Evolutionary conservation across 495 filamentous ascomycete species (phyloP).

Genomic region (Bacidia rubella): DNA sequence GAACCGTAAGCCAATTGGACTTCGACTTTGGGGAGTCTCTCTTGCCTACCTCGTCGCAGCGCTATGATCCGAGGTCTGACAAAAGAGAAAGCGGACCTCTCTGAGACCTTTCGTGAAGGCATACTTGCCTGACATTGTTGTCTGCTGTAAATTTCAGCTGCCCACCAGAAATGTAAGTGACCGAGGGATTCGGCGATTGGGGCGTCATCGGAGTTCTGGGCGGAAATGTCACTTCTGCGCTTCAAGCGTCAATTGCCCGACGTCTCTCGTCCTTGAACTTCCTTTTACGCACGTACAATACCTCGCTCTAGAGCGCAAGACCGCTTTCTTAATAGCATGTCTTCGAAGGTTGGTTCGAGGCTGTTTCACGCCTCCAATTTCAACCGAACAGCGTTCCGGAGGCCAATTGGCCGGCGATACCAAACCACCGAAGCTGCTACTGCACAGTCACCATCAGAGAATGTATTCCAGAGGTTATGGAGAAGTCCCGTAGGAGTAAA

Average conservation of each 20-base stretch:
- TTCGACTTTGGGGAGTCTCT: no score
- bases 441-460: constrained; percentile 34
- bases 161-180: not conserved
- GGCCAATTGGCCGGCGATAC: constrained; percentile 45
- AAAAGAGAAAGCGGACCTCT: constrained; percentile 94
- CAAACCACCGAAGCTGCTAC: constrained; percentile 47
- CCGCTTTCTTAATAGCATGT: constrained; percentile 12
- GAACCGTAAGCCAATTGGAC: no score
- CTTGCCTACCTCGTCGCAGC: constrained; percentile 60
- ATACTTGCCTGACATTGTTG: constrained; percentile 80
- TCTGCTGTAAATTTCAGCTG: not conserved
- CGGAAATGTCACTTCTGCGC: not conserved
- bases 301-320: not conserved
- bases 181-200: not conserved
- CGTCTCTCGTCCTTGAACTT: constrained; percentile 1
- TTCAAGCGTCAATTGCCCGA: not conserved
- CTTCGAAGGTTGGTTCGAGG: constrained; percentile 36
- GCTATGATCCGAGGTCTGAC: constrained; percentile 82
- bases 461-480: constrained; percentile 60
- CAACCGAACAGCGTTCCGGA: constrained; percentile 29
- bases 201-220: not conserved
- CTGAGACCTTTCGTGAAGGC: constrained; percentile 76
- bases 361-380: constrained; percentile 39
- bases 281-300: not conserved
- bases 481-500: constrained; percentile 78